phyloP scores from a whole-genome alignment of 164 flowering plant species.

The Hamamelis virginiana region DNA sequence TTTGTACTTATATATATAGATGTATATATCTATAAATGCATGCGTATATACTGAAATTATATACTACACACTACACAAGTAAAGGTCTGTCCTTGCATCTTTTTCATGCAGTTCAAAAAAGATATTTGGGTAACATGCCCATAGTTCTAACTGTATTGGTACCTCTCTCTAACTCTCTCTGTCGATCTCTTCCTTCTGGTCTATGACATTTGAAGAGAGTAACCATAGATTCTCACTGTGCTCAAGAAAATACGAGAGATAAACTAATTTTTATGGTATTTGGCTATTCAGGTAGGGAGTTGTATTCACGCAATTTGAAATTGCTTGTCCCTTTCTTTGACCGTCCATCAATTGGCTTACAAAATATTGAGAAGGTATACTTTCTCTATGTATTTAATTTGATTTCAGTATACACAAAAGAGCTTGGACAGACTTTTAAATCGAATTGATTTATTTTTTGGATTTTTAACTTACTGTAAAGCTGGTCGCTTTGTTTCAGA shows the following conservation, averaged over 20 bases:
- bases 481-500: too few species aligned
- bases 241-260: neutral
- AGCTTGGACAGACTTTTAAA: neutral
- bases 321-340: slow-evolving; percentile 92
- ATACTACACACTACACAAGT: too few species aligned
- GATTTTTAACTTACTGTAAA: neutral
- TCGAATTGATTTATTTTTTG: neutral
- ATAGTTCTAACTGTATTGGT: neutral
- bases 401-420: neutral
- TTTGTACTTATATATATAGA: too few species aligned
- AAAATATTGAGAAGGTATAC: slow-evolving; percentile 73
- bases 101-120: neutral
- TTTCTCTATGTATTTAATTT: neutral
- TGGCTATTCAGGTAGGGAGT: slow-evolving; percentile 56
- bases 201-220: neutral
- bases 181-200: neutral
- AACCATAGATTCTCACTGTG: neutral
- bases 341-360: slow-evolving; percentile 59
- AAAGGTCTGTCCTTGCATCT: neutral
- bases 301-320: slow-evolving; percentile 80
- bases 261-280: slow-evolving; percentile 8
- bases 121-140: neutral
- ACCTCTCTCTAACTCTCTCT: neutral
- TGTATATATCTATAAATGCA: too few species aligned
- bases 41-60: too few species aligned